A percentile compares a stretch with the other conserved stretches of the same genome.
Conservation (phyloP, 371 early-diverging fungal species). For the Haplosporangium sp. region DNA sequence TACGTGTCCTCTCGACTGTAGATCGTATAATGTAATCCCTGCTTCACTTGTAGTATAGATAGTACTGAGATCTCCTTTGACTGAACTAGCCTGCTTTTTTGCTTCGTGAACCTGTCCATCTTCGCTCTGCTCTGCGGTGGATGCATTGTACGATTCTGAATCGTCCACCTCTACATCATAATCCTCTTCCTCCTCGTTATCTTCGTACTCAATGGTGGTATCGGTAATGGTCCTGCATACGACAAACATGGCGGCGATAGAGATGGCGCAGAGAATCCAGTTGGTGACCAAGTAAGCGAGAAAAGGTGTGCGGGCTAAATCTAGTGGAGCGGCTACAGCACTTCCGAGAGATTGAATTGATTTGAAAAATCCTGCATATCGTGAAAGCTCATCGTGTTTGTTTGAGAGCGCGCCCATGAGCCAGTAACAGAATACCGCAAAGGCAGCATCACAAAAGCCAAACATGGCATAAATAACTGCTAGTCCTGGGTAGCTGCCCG, state of each 20-base stretch:
- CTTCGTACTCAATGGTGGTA: constrained; percentile 33
- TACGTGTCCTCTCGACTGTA: constrained; percentile 1
- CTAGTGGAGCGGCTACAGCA: constrained; percentile 58
- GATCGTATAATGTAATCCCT: constrained; percentile 8
- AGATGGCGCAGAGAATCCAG: constrained; percentile 56
- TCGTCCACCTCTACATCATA: constrained; percentile 10
- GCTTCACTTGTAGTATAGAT: constrained; percentile 27
- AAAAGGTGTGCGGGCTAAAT: constrained; percentile 44
- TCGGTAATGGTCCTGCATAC: constrained; percentile 53
- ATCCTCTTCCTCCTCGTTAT: constrained; percentile 4
- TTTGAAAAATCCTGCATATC: constrained; percentile 76
- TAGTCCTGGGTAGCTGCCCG: constrained; percentile 61
- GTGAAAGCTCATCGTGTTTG: constrained; percentile 74
- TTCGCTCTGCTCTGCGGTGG: constrained; percentile 1
- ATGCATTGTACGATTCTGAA: not conserved
- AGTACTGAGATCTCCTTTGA: constrained; percentile 29
- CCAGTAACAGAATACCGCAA: constrained; percentile 73
- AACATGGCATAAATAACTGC: constrained; percentile 74
- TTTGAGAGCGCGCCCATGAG: constrained; percentile 83
- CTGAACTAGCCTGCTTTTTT: constrained; percentile 6
- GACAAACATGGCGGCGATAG: constrained; percentile 54
- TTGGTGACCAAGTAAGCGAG: constrained; percentile 57
- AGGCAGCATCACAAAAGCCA: constrained; percentile 79
- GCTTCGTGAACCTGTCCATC: not conserved
- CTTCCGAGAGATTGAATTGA: constrained; percentile 59